phyloP scores from a whole-genome alignment of 2,329 filamentous ascomycete species.

The Talaromyces funiculosus region DNA sequence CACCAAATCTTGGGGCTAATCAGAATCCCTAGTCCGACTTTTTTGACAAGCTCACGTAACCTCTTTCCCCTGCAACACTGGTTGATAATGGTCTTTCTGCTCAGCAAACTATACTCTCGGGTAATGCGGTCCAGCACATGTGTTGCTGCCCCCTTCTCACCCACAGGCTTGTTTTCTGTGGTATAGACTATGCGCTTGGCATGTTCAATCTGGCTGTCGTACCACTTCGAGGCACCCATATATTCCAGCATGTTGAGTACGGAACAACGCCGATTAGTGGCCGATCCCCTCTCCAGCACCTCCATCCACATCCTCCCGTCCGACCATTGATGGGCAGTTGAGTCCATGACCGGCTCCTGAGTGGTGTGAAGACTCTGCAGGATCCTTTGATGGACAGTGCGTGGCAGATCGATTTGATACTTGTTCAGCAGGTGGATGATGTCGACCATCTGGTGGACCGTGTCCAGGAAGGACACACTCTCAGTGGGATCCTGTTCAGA shows the following conservation, averaged over 20 bases:
- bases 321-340: no score
- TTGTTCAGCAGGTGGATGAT: not conserved
- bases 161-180: not conserved
- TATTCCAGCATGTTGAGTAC: not conserved
- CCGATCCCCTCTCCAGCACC: no score
- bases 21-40: not conserved
- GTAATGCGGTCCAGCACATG: not conserved
- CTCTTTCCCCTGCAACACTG: constrained; percentile 50
- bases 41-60: constrained; percentile 55
- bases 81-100: not conserved
- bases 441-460: not conserved
- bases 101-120: not conserved
- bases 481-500: not conserved
- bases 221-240: constrained; percentile 17
- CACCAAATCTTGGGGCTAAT: not conserved
- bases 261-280: no score
- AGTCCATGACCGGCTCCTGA: no score
- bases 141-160: not conserved
- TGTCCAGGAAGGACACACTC: not conserved
- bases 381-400: not conserved
- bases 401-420: not conserved
- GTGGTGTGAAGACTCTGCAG: not conserved
- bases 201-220: constrained; percentile 12
- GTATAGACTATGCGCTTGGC: constrained; percentile 12
- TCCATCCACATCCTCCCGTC: no score